Base-by-base conservation (phyloP, 164 flowering plant species). In the Magnolia kwangsiensis region DNA sequence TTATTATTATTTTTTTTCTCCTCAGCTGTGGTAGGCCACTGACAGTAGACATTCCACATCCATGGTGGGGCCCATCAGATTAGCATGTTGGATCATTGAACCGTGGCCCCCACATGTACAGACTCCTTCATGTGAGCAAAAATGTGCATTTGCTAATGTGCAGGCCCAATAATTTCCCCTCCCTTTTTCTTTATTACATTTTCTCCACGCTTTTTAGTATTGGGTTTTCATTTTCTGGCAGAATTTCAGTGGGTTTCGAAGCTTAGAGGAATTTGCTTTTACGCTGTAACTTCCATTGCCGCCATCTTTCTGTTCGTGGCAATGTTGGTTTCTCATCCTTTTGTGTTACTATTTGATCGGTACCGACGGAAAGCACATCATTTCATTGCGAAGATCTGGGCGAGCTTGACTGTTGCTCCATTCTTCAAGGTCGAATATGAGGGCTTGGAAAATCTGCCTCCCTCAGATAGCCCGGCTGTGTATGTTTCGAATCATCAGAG, bases 401-500 rank as follows among this genome's bases (percentile, higher is more conserved):
- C 99, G 20, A 78, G 77, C 51, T 69, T 85, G 45, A 84, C 95
- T 9, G 82, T 92, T 45, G 31, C 80, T 79, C 95, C 90, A 7
- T 96, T 94, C 80, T 69, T 81, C 45, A 84, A 84, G 51, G 84
- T 94, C 27, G 84, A 92, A 75, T 81, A 86, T 81, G 92, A 91
- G 83, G 99, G 99, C 55, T 80, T 92, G 83, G 92, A 94, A 80
- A 92, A 96, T 85, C 84, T 96, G 76, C 98, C 98, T 23, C 71
- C 90, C 7, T 76, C 89, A 45, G 90, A 91, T 71, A 80, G 85
- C 74, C 96, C 99, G 63, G 98, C 97, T 19, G 96, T 96, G 1
- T 96, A 91, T 82, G 96, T 96, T 77, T 91, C 99, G 67, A 96
- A 94, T 80, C 99, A 96, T 80, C 97, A 91, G 83, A 92, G 98